Conservation (phyloP, 495 filamentous ascomycete species). For the Parmelia sp. region DNA sequence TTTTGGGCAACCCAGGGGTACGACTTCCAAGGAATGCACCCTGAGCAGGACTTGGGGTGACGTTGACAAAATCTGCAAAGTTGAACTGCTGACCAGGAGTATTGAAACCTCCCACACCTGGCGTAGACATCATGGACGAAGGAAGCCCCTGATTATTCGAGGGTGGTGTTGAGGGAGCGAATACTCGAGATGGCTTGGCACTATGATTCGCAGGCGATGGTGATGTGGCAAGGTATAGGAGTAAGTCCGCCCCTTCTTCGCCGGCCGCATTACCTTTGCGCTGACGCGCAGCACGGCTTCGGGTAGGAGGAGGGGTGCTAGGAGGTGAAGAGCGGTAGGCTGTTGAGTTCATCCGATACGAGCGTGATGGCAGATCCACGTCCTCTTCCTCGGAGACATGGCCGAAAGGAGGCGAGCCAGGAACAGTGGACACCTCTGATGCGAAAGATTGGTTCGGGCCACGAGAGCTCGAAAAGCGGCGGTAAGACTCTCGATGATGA, state of each 20-base stretch:
- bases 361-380: constrained; percentile 67
- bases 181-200: constrained; percentile 37
- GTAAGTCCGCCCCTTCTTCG: constrained; percentile 82
- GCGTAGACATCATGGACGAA: constrained; percentile 85
- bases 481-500: constrained; percentile 47
- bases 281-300: constrained; percentile 42
- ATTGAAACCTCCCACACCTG: constrained; percentile 51
- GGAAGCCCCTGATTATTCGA: constrained; percentile 69
- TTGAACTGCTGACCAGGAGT: constrained; percentile 70
- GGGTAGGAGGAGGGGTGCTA: constrained; percentile 68
- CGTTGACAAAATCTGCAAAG: constrained; percentile 94
- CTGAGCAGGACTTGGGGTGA: constrained; percentile 87
- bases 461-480: constrained; percentile 53
- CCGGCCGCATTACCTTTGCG: constrained; percentile 44
- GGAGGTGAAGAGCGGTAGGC: constrained; percentile 69
- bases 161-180: constrained; percentile 83
- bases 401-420: constrained; percentile 57
- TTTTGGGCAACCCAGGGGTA: constrained; percentile 52
- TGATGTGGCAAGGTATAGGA: constrained; percentile 88
- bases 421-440: constrained; percentile 60
- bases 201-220: constrained; percentile 67
- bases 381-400: constrained; percentile 73
- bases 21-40: constrained; percentile 59
- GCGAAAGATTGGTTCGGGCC: constrained; percentile 66
- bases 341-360: constrained; percentile 52